Percentiles rank a stretch among this genome's conserved stretches.
Evolutionary conservation across 495 filamentous ascomycete species (phyloP).

Genomic region (Penicillium goetzii): DNA sequence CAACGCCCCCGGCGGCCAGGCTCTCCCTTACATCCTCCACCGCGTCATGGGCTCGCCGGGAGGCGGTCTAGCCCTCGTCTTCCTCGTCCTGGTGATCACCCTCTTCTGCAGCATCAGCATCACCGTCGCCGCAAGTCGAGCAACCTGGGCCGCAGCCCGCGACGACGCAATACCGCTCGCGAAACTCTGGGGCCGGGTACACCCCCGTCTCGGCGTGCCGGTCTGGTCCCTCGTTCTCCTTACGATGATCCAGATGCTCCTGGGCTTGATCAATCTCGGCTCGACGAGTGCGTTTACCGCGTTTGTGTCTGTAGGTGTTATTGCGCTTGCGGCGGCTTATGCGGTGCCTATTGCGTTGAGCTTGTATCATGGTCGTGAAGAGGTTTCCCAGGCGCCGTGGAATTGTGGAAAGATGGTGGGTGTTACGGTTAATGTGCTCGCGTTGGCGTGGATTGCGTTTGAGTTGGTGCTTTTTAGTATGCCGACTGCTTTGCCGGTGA

Average conservation of each 20-base stretch:
- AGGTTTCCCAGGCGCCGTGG: conserved; percentile 59
- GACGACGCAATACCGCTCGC: conserved; percentile 52
- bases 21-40: conserved; percentile 53
- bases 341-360: conserved; percentile 60
- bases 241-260: conserved; percentile 47
- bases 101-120: conserved; percentile 67
- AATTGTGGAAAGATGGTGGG: conserved; percentile 59
- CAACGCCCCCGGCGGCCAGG: conserved; percentile 43
- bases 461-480: conserved; percentile 63
- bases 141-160: conserved; percentile 64
- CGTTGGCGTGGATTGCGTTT: conserved; percentile 62
- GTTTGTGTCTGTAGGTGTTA: conserved; percentile 66
- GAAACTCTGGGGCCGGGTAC: conserved; percentile 38
- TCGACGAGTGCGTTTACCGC: conserved; percentile 62
- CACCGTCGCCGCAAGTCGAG: conserved; percentile 61
- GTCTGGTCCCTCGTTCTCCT: conserved; percentile 42
- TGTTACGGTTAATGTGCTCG: conserved; percentile 56
- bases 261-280: conserved; percentile 69
- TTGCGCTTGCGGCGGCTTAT: conserved; percentile 61
- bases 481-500: conserved; percentile 54
- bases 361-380: conserved; percentile 52
- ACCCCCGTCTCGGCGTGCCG: conserved; percentile 37
- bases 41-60: conserved; percentile 49
- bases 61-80: conserved; percentile 51
- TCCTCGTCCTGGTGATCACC: conserved; percentile 62